Evolutionary conservation across 2,329 filamentous ascomycete species (phyloP).

Genomic region (Colletotrichum plurivorum): DNA sequence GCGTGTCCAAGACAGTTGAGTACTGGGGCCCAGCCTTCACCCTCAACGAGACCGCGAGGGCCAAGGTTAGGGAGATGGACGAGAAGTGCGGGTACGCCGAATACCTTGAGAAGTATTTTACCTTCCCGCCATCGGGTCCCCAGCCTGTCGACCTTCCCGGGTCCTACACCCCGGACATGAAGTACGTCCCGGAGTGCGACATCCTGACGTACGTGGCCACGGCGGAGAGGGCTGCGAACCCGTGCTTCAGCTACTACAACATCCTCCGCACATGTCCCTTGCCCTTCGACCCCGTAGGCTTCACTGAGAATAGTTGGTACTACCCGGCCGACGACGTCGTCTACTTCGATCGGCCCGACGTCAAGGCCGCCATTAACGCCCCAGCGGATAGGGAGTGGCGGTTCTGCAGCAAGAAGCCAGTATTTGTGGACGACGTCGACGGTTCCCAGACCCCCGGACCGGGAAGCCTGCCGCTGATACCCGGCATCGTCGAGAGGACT

Average conservation of each 20-base stretch:
- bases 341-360: slow-evolving; percentile 80
- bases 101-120: slow-evolving; percentile 72
- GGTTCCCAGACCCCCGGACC: slow-evolving; percentile 7
- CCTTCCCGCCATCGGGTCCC: slow-evolving; percentile 76
- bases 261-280: slow-evolving; percentile 80
- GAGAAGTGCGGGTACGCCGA: slow-evolving; percentile 73
- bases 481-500: slow-evolving; percentile 79
- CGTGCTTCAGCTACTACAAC: slow-evolving; percentile 85
- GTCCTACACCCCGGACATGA: slow-evolving; percentile 47
- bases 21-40: slow-evolving; percentile 71
- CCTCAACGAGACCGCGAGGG: slow-evolving; percentile 72
- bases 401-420: slow-evolving; percentile 59
- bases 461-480: slow-evolving; percentile 61
- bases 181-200: slow-evolving; percentile 63
- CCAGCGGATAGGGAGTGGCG: slow-evolving; percentile 54
- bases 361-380: slow-evolving; percentile 78
- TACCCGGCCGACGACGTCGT: slow-evolving; percentile 71
- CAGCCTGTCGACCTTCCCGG: slow-evolving; percentile 67
- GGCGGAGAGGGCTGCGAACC: slow-evolving; percentile 73
- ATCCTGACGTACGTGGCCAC: slow-evolving; percentile 65
- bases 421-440: slow-evolving; percentile 61
- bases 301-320: slow-evolving; percentile 76
- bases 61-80: slow-evolving; percentile 65
- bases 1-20: slow-evolving; percentile 71
- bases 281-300: slow-evolving; percentile 77